Evolutionary conservation across 1,139 yeast species (phyloP).

Genomic region (Scheffersomyces segobiensis): DNA sequence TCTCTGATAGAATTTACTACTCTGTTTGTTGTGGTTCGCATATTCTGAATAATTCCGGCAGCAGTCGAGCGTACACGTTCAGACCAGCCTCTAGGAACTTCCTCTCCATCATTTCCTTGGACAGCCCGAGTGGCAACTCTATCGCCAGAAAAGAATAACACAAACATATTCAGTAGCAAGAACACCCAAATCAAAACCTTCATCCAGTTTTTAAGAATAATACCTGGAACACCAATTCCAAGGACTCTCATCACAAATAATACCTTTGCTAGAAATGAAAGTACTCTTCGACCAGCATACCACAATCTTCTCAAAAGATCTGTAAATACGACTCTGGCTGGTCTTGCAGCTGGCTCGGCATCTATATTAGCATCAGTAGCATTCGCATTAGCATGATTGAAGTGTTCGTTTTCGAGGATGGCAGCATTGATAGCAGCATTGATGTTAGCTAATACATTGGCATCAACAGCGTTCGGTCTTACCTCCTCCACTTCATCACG

Average conservation of each 20-base stretch:
- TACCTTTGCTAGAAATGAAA: constrained; percentile 5
- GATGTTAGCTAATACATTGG: no score
- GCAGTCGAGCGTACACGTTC: not conserved
- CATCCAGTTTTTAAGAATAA: constrained; percentile 9
- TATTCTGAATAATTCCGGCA: not conserved
- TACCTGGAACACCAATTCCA: constrained; percentile 9
- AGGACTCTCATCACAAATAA: constrained; percentile 11
- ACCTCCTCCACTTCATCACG: no score
- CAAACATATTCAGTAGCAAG: constrained; percentile 6
- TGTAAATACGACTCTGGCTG: not conserved
- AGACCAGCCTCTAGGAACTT: not conserved
- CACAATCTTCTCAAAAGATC: not conserved
- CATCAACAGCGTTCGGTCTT: no score
- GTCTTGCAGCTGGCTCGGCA: not conserved
- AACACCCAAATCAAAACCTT: not conserved
- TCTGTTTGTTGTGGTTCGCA: constrained; percentile 7
- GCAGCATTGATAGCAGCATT: no score
- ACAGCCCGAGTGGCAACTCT: constrained; percentile 12
- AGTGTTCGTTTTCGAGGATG: no score
- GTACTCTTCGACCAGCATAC: not conserved
- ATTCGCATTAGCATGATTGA: not conserved
- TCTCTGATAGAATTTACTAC: constrained; percentile 6
- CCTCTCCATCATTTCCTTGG: constrained; percentile 1
- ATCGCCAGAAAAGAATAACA: constrained; percentile 15
- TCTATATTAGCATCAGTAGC: not conserved